Percentiles rank a stretch among this genome's conserved stretches.
Evolutionary conservation across 768 basidiomycete genomes (phyloP).

Genomic region (Russula sp.): DNA sequence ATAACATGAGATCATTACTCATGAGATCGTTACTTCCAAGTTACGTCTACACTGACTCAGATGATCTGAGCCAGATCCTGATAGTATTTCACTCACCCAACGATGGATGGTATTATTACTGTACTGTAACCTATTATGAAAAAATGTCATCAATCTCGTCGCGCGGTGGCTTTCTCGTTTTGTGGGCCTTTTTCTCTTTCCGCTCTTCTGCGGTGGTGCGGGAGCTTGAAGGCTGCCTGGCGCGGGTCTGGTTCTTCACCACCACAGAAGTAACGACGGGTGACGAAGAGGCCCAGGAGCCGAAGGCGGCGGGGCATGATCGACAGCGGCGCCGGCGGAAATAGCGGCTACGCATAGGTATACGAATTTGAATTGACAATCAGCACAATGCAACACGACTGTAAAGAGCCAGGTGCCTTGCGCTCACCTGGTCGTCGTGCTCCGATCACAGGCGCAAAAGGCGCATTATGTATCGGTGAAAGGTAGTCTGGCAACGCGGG

Average conservation of each 20-base stretch:
- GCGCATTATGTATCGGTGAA: neutral
- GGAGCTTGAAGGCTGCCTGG: neutral
- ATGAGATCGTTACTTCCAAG: too few relatives aligned
- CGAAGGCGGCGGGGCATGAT: neutral
- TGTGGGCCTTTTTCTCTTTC: slow-evolving; percentile 7
- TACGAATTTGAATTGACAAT: neutral
- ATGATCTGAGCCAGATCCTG: too few relatives aligned
- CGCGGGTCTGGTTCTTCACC: slow-evolving; percentile 17
- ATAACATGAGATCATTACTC: too few relatives aligned
- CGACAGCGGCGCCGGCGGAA: neutral
- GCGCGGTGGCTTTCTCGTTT: slow-evolving; percentile 2
- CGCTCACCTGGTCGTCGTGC: slow-evolving; percentile 10
- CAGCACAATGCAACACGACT: neutral
- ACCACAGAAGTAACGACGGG: slow-evolving; percentile 6
- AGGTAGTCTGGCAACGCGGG: neutral
- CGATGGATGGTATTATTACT: neutral
- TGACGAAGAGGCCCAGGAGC: neutral
- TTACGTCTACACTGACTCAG: too few relatives aligned
- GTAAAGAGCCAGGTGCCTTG: too few relatives aligned
- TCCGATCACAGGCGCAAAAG: neutral
- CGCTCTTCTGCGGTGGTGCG: neutral
- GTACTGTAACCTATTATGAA: neutral
- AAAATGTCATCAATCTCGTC: slow-evolving; percentile 32
- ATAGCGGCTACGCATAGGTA: neutral
- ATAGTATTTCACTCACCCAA: too few relatives aligned